phyloP scores from a whole-genome alignment of 352 stramenopile genomes.

The Phytophthora idaei region DNA sequence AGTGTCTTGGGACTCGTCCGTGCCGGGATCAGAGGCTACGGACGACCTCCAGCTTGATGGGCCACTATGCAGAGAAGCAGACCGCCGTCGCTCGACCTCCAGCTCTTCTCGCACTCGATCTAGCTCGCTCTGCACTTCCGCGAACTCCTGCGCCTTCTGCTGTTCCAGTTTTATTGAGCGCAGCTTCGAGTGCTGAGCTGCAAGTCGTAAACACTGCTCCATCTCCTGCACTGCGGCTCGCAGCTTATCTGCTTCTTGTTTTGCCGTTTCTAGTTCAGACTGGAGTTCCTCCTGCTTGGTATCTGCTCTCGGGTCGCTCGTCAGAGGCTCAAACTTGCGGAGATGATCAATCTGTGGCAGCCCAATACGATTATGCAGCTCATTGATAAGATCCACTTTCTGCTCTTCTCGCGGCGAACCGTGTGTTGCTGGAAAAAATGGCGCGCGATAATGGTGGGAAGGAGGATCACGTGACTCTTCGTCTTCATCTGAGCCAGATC shows the following conservation, averaged over 20 bases:
- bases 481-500: constrained; percentile 28
- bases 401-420: constrained; percentile 52
- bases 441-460: constrained; percentile 13
- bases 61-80: constrained; percentile 31
- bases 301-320: constrained; percentile 49
- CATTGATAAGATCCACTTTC: constrained; percentile 79
- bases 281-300: constrained; percentile 56
- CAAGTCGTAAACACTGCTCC: constrained; percentile 55
- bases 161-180: constrained; percentile 66
- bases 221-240: constrained; percentile 65
- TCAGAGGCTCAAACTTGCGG: constrained; percentile 75
- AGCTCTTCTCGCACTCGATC: constrained; percentile 57
- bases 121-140: constrained; percentile 55
- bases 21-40: constrained; percentile 35
- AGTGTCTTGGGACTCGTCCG: constrained; percentile 40
- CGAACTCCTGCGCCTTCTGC: constrained; percentile 58
- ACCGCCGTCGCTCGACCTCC: constrained; percentile 52
- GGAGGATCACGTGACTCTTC: constrained; percentile 1
- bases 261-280: constrained; percentile 56
- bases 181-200: constrained; percentile 55
- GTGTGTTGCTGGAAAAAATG: not conserved
- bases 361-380: constrained; percentile 71
- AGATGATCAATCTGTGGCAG: constrained; percentile 71
- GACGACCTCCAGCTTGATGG: constrained; percentile 41
- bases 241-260: constrained; percentile 63